Percentiles rank a stretch among this genome's conserved stretches.
phyloP scores from a whole-genome alignment of 2,329 filamentous ascomycete genomes.

The Arachnomyces sp. region DNA sequence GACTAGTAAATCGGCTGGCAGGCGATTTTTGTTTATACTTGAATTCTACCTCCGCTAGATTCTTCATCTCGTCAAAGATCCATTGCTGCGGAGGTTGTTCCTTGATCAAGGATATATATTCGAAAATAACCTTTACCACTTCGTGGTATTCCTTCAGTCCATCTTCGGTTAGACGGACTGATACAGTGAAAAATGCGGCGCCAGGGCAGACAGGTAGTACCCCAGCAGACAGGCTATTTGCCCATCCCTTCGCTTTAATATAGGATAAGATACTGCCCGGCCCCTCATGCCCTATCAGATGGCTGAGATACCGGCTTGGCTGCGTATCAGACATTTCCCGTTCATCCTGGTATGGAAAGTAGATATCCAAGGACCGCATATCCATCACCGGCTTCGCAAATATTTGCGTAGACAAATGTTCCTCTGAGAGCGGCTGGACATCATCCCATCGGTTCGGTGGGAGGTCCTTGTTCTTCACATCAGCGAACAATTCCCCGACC shows the following conservation, averaged over 20 bases:
- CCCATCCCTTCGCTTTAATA: slow-evolving; percentile 85
- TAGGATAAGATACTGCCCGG: slow-evolving; percentile 87
- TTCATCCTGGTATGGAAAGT: slow-evolving; percentile 79
- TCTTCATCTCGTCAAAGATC: slow-evolving; percentile 89
- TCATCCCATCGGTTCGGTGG: slow-evolving; percentile 59
- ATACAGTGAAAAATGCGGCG: slow-evolving; percentile 69
- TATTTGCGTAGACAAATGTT: slow-evolving; percentile 60
- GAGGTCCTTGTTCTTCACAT: slow-evolving; percentile 73
- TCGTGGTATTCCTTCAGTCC: slow-evolving; percentile 75
- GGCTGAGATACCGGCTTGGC: slow-evolving; percentile 76
- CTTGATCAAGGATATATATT: slow-evolving; percentile 80
- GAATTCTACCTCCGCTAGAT: slow-evolving; percentile 87
- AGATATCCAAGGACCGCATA: slow-evolving; percentile 66
- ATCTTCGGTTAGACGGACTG: slow-evolving; percentile 73
- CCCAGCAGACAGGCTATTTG: slow-evolving; percentile 71
- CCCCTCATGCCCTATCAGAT: slow-evolving; percentile 85
- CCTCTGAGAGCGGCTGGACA: slow-evolving; percentile 50
- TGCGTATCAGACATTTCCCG: slow-evolving; percentile 70
- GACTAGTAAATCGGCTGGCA: slow-evolving; percentile 81
- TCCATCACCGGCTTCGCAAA: slow-evolving; percentile 93
- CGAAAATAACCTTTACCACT: slow-evolving; percentile 74
- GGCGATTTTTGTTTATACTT: slow-evolving; percentile 89
- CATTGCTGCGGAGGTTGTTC: slow-evolving; percentile 76
- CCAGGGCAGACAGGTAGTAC: slow-evolving; percentile 69
- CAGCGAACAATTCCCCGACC: slow-evolving; percentile 75